Evolutionary conservation across 208 protist genomes (phyloP), one percentile per base, ranked within the genome.

Genomic region (Trypanosoma caninum): DNA sequence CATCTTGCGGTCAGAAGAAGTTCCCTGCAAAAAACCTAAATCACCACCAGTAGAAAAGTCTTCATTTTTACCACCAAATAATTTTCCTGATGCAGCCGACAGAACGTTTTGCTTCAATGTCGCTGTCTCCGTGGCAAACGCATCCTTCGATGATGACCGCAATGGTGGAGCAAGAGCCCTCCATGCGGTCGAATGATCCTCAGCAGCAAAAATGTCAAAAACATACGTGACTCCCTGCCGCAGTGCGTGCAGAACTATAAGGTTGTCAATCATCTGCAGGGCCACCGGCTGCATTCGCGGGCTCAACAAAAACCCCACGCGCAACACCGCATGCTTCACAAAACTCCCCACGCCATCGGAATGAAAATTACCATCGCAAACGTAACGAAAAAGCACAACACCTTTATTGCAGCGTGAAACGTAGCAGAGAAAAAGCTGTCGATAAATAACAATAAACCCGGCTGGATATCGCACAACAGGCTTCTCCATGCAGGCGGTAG

Each of bases 211-310:
- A 48, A 63, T 54, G 38, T 88, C 81, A 65, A 77, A 88, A 14
- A 61, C 68, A 28, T 57, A 65, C 30, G 77, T 68, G 25, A 66
- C 16, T 7, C 48, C 61, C 3, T 57, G 65, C 6, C 34, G 23
- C 0, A 53, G 37, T n/a, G 31, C 35, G 61, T 85, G 78, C n/a
- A 89, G 9, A 23, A 89, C 20, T 30, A 89, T 27, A 50, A 85
- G 40, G 35, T 83, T 76, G 55, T 81, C 72, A 7, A 76, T 31
- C 10, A 85, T 73, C 31, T 89, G 82, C 33, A 89, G 51, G 2
- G 47, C 64, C 40, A 88, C 45, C 5, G 52, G 67, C 40, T 72
- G 56, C 8, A 33, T 35, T 23, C 10, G 18, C 41, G 44, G 30
- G n/a, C 58, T 6, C 6, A 66, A 22, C n/a, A 20, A 20, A 33